Base-by-base conservation (phyloP, 768 basidiomycete genomes). In the Trametes gibbosa region DNA sequence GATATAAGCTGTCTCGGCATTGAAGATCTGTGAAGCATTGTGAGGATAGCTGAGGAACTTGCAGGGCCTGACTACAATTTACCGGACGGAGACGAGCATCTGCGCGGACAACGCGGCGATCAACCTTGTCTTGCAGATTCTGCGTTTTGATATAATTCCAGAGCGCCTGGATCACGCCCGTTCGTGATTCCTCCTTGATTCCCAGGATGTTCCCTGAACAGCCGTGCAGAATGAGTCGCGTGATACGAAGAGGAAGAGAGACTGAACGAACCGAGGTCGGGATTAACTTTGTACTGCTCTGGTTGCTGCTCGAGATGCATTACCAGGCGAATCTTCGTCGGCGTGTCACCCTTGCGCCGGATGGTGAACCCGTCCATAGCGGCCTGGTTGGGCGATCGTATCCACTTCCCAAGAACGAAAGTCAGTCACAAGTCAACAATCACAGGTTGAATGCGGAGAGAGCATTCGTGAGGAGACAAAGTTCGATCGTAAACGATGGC, bases 111-210 rank as follows among this genome's bases (percentile, higher is more conserved):
- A 84, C 70, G 39, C 86, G 81, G 56, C 90, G 77, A 71, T 93
- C 90, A 0, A 82, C 82, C 64, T 92, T 92, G 72, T 93, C 92
- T 72, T 93, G 91, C 17, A 95, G 74, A 24, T 84, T 83, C 64
- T 93, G 79, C 14, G 87, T 76, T 70, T 95, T 96, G 75, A 97
- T 89, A 65, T 95, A 94, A 67, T 89, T 91, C 95, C 95, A 98
- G 12, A 97, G 70, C 0, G 90, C 83, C 56, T 92, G 87, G 17
- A 96, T 81, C 17, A 92, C 83, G 6, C 89, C 91, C 23, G 87
- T 76, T 27, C 92, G 82, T 35, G 90, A 92, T 27, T 92, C 93
- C 69, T 97, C 90, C 65, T 89, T 88, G 69, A 95, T 80, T 19
- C 85, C 87, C 39, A 98, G 77, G 13, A 94, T 71, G 45, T 77